Conservation (phyloP, 805 yeast species). For the Yarrowia deformans region DNA sequence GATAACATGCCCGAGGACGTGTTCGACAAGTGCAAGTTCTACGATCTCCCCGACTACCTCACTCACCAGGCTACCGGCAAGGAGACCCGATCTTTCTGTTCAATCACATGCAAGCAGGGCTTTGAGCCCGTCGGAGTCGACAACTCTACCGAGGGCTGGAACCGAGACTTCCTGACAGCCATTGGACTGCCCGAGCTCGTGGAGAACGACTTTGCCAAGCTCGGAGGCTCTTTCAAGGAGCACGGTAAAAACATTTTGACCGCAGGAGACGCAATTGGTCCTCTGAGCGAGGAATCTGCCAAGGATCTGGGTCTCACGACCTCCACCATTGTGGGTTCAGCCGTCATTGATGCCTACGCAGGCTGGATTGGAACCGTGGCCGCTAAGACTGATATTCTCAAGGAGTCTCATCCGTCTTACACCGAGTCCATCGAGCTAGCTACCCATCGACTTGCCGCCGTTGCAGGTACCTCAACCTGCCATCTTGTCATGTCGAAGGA, state of each 20-base stretch:
- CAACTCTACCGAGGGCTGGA: conserved; percentile 88
- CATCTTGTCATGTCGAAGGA: conserved; percentile 87
- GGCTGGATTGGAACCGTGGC: conserved; percentile 99
- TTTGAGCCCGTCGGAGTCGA: conserved; percentile 92
- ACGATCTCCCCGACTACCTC: conserved; percentile 89
- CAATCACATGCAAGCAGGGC: conserved; percentile 95
- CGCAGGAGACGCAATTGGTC: conserved; percentile 92
- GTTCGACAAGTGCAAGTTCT: conserved; percentile 74
- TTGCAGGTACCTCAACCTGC: conserved; percentile 98
- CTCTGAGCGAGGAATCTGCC: conserved; percentile 71
- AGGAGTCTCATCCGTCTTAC: conserved; percentile 43
- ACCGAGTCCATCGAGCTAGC: conserved; percentile 53
- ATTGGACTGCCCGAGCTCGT: conserved; percentile 80
- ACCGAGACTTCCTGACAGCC: conserved; percentile 70
- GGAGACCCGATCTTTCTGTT: conserved; percentile 87
- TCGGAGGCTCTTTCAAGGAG: conserved; percentile 70
- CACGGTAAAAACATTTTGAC: conserved; percentile 74
- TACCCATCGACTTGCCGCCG: conserved; percentile 91
- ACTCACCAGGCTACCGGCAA: conserved; percentile 90
- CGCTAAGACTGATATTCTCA: conserved; percentile 69
- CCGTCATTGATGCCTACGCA: conserved; percentile 97
- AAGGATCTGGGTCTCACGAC: conserved; percentile 82
- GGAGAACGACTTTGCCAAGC: conserved; percentile 73
- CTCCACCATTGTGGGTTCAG: conserved; percentile 86
- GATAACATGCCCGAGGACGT: conserved; percentile 70